A percentile compares a stretch with the other conserved stretches of the same genome.
These are phyloP conservation scores for Cladorrhinum sp. DNA, from an alignment of 2,329 filamentous ascomycete species.

Conservation along the genomic window DNA sequence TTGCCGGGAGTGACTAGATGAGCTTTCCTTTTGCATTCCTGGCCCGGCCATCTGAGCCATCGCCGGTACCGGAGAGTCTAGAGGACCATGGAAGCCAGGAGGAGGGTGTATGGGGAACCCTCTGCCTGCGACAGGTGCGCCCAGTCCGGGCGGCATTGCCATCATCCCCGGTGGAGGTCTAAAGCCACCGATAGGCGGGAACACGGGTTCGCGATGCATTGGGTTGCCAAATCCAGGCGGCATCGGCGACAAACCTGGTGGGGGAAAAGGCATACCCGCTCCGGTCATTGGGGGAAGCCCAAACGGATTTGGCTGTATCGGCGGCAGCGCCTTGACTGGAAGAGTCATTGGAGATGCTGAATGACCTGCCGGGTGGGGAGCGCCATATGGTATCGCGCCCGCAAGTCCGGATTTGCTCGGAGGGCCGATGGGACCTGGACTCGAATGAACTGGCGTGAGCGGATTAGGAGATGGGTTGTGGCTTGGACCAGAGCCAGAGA, in stretches of 20 bases:
- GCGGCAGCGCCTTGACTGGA: slow-evolving; percentile 44
- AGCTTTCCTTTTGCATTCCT: slow-evolving; percentile 35
- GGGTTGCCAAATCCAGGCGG: slow-evolving; percentile 55
- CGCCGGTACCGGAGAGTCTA: slow-evolving; percentile 39
- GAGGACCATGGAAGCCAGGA: slow-evolving; percentile 51
- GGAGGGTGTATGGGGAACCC: slow-evolving; percentile 47
- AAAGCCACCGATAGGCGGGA: slow-evolving; percentile 43
- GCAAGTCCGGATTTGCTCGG: slow-evolving; percentile 59
- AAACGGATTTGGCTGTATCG: slow-evolving; percentile 45
- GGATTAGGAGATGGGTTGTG: slow-evolving; percentile 59
- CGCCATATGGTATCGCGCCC: slow-evolving; percentile 29
- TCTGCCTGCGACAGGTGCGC: slow-evolving; percentile 40
- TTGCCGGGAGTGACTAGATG: slow-evolving; percentile 67
- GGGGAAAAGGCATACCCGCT: slow-evolving; percentile 51
- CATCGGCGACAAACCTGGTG: slow-evolving; percentile 37
- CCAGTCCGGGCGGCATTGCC: slow-evolving; percentile 51
- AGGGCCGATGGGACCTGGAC: slow-evolving; percentile 60
- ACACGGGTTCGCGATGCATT: slow-evolving; percentile 52
- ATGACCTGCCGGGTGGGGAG: slow-evolving; percentile 38
- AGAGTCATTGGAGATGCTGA: slow-evolving; percentile 62
- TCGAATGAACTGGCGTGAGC: slow-evolving; percentile 62
- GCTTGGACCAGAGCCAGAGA: slow-evolving; percentile 54
- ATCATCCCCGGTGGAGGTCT: slow-evolving; percentile 46
- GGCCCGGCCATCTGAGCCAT: slow-evolving; percentile 40
- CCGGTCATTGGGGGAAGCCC: slow-evolving; percentile 53